Base-by-base conservation (phyloP, 371 early-diverging fungal genomes). In the Chytridium lagenaria region DNA sequence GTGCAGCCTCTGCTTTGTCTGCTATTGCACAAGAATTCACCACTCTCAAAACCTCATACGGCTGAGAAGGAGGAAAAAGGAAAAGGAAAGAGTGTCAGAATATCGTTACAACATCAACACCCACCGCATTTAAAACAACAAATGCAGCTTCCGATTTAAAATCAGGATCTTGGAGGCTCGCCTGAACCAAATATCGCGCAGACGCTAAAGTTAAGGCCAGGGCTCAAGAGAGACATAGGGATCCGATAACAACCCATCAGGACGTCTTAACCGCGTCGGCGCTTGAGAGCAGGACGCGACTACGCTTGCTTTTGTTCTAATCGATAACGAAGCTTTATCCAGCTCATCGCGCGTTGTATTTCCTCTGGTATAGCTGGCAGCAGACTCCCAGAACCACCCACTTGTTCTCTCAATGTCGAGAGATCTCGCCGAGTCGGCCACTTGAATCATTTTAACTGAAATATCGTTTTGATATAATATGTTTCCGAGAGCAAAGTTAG, bases 41-140 rank as follows among this genome's bases (percentile, higher is more conserved):
- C 12, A 34, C 61, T 15, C 61, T 7, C 31, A 61, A 37, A 15
- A 61, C 61, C 61, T 61, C 61, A 23, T 22, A 66, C 12, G 66
- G 39, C 33, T 38, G n/a, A 28, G 23, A 50, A 61, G 49, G n/a
- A n/a, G n/a, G n/a, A n/a, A n/a, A n/a, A n/a, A n/a, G n/a, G n/a
- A n/a, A n/a, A n/a, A 16, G 19, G n/a, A n/a, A n/a, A n/a, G n/a
- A n/a, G n/a, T n/a, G n/a, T n/a, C n/a, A n/a, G n/a, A n/a, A n/a
- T n/a, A n/a, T n/a, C n/a, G n/a, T n/a, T n/a, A n/a, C n/a, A n/a
- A n/a, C n/a, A n/a, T n/a, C n/a, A n/a, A n/a, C n/a, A n/a, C n/a
- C n/a, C n/a, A n/a, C n/a, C n/a, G n/a, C n/a, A n/a, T n/a, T n/a
- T n/a, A n/a, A n/a, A n/a, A n/a, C n/a, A n/a, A n/a, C n/a, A n/a